Evolutionary conservation across 352 stramenopile species (phyloP).

Genomic region (Phytophthora pisi): DNA sequence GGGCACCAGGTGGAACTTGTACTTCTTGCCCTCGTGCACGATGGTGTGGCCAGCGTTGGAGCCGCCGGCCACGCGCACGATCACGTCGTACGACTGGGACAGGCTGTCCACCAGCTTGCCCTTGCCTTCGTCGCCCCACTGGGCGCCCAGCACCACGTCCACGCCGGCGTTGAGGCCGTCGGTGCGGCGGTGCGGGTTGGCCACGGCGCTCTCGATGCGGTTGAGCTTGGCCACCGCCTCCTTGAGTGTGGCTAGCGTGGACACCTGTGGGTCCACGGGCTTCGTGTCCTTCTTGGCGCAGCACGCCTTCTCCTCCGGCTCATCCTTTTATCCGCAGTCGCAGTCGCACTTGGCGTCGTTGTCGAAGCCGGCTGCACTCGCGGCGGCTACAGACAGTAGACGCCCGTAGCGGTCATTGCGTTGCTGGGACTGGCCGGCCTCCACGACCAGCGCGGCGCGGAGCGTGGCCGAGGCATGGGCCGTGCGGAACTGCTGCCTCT

Average conservation of each 20-base stretch:
- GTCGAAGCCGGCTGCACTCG: background rate
- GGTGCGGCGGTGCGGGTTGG: slow-evolving; percentile 77
- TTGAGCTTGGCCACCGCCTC: slow-evolving; percentile 88
- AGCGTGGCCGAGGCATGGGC: slow-evolving; percentile 44
- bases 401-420: slow-evolving; percentile 19
- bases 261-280: slow-evolving; percentile 52
- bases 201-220: slow-evolving; percentile 85
- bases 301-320: no score
- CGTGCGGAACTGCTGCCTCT: slow-evolving; percentile 31
- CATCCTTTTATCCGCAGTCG: no score
- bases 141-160: slow-evolving; percentile 96
- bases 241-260: slow-evolving; percentile 76
- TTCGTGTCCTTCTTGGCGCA: slow-evolving; percentile 2
- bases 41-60: slow-evolving; percentile 99
- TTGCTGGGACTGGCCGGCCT: slow-evolving; percentile 44
- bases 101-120: slow-evolving; percentile 98
- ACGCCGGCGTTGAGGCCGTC: slow-evolving; percentile 74
- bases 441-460: slow-evolving; percentile 51
- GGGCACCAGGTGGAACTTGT: slow-evolving; percentile 99
- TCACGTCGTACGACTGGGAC: slow-evolving; percentile 96
- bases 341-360: slow-evolving; percentile 35
- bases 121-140: slow-evolving; percentile 99
- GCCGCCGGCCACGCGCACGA: slow-evolving; percentile 95
- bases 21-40: slow-evolving; percentile 97
- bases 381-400: slow-evolving; percentile 30